These are phyloP conservation scores for Barnettozyma californica DNA, from an alignment of 805 yeast genomes.

Conservation along the genomic window DNA sequence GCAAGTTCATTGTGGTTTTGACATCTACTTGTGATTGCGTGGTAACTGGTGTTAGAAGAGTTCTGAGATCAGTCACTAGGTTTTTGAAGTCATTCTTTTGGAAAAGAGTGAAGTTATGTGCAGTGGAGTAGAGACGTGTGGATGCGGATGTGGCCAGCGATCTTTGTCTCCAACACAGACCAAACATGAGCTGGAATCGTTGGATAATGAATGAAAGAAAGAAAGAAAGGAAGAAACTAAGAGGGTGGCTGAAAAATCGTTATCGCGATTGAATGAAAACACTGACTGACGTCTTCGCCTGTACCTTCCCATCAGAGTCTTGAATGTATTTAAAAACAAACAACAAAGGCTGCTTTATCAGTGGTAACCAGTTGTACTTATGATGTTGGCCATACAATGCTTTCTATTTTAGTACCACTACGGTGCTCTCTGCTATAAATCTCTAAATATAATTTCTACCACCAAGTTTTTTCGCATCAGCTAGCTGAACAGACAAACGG, in stretches of 20 bases:
- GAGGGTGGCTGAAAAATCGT: neutral
- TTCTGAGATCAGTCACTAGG: constrained; percentile 7
- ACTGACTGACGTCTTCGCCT: neutral
- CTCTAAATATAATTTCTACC: too few species aligned
- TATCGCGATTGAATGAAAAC: neutral
- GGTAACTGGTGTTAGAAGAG: neutral
- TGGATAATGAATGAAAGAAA: neutral
- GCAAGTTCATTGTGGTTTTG: constrained; percentile 10
- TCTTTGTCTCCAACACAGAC: neutral
- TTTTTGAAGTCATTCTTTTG: constrained; percentile 5
- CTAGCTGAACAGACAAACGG: too few species aligned
- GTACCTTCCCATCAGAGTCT: neutral
- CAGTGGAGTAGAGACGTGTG: constrained; percentile 1
- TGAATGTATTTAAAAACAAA: too few species aligned
- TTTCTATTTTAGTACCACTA: too few species aligned
- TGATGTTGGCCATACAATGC: too few species aligned
- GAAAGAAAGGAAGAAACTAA: too few species aligned
- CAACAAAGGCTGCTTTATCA: too few species aligned
- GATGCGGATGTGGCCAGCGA: neutral
- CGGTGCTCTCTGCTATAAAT: too few species aligned
- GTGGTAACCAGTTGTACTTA: too few species aligned
- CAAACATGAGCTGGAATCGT: neutral
- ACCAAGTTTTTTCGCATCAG: too few species aligned
- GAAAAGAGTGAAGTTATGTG: neutral
- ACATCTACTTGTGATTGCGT: constrained; percentile 8